Conservation (phyloP, 2,329 filamentous ascomycete genomes). For the Tolypocladium inflatum region DNA sequence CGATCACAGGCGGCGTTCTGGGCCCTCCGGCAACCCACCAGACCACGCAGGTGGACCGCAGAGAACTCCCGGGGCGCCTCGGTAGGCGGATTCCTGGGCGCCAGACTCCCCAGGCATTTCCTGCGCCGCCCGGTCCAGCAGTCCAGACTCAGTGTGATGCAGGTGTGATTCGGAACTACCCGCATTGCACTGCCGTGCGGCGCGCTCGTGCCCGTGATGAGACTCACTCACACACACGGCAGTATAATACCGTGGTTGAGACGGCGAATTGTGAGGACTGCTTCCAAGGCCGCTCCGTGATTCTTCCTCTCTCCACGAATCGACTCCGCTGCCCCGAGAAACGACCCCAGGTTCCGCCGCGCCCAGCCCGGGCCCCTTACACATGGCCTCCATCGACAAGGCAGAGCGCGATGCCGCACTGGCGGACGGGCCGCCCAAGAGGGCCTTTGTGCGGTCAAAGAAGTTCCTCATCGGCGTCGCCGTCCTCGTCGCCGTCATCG, state of each 20-base stretch:
- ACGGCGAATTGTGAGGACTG: neutral
- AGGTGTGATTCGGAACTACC: neutral
- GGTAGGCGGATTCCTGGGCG: neutral
- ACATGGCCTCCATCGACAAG: conserved; percentile 15
- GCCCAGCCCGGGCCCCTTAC: neutral
- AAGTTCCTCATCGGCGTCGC: conserved; percentile 17
- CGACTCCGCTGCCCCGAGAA: neutral
- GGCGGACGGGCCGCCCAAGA: neutral
- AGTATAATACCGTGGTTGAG: neutral
- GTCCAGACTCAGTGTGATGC: neutral
- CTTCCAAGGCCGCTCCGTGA: neutral
- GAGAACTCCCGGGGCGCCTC: neutral
- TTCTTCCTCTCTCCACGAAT: too few species aligned
- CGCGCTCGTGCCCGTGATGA: neutral
- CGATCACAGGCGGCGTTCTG: neutral
- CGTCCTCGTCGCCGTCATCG: conserved; percentile 12
- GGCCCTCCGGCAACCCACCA: neutral
- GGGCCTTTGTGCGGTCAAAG: conserved; percentile 5
- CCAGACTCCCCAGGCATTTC: neutral
- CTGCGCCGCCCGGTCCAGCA: neutral
- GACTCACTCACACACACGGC: neutral
- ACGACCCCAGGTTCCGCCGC: neutral
- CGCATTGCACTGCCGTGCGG: neutral
- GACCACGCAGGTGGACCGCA: neutral
- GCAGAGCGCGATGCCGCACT: neutral